Evolutionary conservation across 345 rosid species (phyloP).

Genomic region (Anacardium occidentale): DNA sequence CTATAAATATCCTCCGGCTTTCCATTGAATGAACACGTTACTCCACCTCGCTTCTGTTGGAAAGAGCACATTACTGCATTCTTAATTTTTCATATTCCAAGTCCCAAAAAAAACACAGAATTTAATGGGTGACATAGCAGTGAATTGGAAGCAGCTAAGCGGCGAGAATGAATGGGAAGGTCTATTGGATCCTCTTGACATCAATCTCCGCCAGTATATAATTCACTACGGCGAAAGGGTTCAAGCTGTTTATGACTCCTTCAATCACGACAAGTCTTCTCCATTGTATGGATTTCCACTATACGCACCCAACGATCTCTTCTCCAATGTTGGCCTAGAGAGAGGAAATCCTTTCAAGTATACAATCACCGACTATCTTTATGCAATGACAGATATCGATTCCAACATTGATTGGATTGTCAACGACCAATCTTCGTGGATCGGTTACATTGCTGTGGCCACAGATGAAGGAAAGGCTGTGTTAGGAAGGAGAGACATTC

Average conservation of each 20-base stretch:
- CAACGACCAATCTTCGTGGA: conserved; percentile 36
- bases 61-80: too few species aligned
- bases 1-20: too few species aligned
- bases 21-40: too few species aligned
- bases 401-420: not conserved
- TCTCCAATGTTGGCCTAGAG: conserved; percentile 34
- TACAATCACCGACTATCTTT: conserved; percentile 37
- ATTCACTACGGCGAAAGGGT: conserved; percentile 50
- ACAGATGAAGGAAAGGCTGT: conserved; percentile 42
- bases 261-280: conserved; percentile 27
- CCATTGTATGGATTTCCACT: conserved; percentile 33
- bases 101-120: too few species aligned
- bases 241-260: conserved; percentile 32
- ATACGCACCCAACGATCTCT: conserved; percentile 30
- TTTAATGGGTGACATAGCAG: conserved; percentile 26
- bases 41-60: too few species aligned
- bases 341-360: conserved; percentile 41
- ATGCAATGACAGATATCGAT: conserved; percentile 18
- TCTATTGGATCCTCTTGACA: conserved; percentile 44
- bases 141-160: conserved; percentile 43
- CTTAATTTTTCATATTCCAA: too few species aligned
- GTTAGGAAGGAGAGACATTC: conserved; percentile 36
- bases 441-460: conserved; percentile 47
- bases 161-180: conserved; percentile 38
- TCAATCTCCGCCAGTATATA: conserved; percentile 44